Evolutionary conservation across 306 rosid genomes (phyloP).

Genomic region (Quercus ilex): DNA sequence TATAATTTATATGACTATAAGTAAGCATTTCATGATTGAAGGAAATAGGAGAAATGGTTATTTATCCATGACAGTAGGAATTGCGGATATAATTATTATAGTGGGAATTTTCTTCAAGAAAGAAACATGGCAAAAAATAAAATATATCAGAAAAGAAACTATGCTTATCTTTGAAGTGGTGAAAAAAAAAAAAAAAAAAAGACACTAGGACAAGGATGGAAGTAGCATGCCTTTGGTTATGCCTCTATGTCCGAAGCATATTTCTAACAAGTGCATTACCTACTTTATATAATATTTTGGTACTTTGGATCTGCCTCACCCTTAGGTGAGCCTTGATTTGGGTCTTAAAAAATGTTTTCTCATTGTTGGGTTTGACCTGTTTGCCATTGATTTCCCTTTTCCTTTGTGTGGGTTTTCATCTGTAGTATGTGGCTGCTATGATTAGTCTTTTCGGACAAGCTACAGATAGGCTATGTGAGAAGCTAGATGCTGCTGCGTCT

Average conservation of each 20-base stretch:
- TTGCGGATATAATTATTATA: not conserved
- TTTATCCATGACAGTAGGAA: not conserved
- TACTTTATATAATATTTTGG: not conserved
- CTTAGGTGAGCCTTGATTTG: not conserved
- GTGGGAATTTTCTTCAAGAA: not conserved
- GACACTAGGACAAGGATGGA: not conserved
- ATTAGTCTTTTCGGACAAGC: slow-evolving; percentile 93
- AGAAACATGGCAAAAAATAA: not conserved
- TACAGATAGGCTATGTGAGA: slow-evolving; percentile 86
- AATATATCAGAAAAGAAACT: not conserved
- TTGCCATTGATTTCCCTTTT: slow-evolving; percentile 27
- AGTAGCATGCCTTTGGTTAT: not conserved
- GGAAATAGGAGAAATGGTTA: not conserved
- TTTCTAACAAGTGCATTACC: not conserved
- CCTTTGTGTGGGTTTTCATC: slow-evolving; percentile 14
- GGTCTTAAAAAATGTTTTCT: not conserved
- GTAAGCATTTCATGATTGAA: not conserved
- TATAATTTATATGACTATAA: not conserved
- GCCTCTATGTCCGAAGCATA: not conserved
- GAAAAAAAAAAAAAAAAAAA: not conserved
- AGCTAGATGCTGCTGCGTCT: slow-evolving; percentile 79
- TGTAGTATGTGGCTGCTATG: slow-evolving; percentile 93
- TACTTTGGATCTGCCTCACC: slow-evolving; percentile 25
- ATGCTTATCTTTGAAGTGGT: not conserved
- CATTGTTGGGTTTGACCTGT: slow-evolving; percentile 2